Conservation (phyloP, 768 basidiomycete species). For the Phaeotremella skinneri region DNA sequence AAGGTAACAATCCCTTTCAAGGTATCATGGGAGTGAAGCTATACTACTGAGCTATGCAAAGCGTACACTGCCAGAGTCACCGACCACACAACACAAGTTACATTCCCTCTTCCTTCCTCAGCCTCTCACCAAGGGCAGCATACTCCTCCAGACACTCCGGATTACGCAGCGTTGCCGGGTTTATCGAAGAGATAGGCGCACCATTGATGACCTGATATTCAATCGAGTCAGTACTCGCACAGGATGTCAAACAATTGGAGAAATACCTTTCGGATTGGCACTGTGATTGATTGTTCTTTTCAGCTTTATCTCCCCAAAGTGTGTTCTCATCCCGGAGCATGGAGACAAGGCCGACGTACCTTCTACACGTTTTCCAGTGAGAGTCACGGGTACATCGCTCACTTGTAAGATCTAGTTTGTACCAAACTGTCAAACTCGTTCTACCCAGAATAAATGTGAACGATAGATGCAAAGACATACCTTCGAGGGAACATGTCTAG, state of each 20-base stretch:
- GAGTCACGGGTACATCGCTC: slow-evolving; percentile 70
- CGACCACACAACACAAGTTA: not conserved
- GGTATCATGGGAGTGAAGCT: too few relatives aligned
- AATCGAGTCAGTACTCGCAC: slow-evolving; percentile 35
- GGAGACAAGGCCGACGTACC: slow-evolving; percentile 54
- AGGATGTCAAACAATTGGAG: not conserved
- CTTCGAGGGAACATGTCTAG: slow-evolving; percentile 72
- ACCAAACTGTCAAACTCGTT: not conserved
- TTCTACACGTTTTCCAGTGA: slow-evolving; percentile 78
- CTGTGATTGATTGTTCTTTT: too few relatives aligned
- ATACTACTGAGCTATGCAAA: too few relatives aligned
- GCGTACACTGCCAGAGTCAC: too few relatives aligned
- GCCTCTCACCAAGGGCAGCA: slow-evolving; percentile 54
- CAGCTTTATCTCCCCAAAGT: too few relatives aligned
- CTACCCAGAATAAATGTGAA: not conserved
- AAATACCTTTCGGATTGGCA: slow-evolving; percentile 16
- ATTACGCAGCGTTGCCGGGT: slow-evolving; percentile 69
- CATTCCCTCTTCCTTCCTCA: slow-evolving; percentile 57
- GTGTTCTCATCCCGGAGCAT: too few relatives aligned
- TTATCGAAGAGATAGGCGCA: slow-evolving; percentile 64
- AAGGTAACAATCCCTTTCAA: too few relatives aligned
- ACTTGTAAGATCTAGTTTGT: slow-evolving; percentile 64
- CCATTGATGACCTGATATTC: slow-evolving; percentile 67
- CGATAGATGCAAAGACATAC: slow-evolving; percentile 53
- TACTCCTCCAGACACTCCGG: slow-evolving; percentile 69